Evolutionary conservation across 768 basidiomycete genomes (phyloP), one percentile per base, ranked within the genome.

Genomic region (Trametes cubensis): DNA sequence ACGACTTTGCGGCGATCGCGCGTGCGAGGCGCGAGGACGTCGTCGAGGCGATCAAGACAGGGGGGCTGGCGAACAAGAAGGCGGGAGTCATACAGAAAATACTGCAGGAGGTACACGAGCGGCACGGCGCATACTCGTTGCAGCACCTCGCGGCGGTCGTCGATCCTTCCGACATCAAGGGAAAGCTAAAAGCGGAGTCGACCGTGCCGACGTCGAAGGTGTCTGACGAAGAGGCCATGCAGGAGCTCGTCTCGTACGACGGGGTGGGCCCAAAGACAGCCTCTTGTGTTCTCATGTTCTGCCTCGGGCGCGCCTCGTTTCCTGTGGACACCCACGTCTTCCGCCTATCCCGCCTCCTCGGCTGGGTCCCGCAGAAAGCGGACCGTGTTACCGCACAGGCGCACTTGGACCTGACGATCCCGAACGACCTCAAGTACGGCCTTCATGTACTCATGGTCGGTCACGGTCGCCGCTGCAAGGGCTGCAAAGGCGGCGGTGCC

Each of bases 311-410:
- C n/a, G 76, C 82, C 47, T 82, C 83, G 0, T 86, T 87, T 58
- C 83, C 86, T 0, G 86, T 87, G 51, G 85, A 87, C 62, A 87
- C 86, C 8, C 85, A 86, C 62, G 81, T 87, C 25, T 86, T 79
- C 66, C 76, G 85, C 15, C 69, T 86, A 58, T 79, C 78, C 70
- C 81, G 74, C 54, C 58, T 86, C 7, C 72, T 85, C 13, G 80
- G 79, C 0, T 83, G 83, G 82, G 78, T 83, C 0, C 83, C 83
- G 7, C 48, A 67, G 8, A 67, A 58, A 25, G 80, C 83, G 17
- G 79, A 84, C 67, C 71, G 83, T 0, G 77, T 86, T 2, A 75
- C 76, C 6, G 76, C 85, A 1, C 85, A 86, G 70, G 83, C 82
- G 13, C 85, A 85, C 69, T 70, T 87, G 18, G 85, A 86, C 65